Evolutionary conservation across 1,139 yeast species (phyloP).

Genomic region (Sugiyamaella pinicola): DNA sequence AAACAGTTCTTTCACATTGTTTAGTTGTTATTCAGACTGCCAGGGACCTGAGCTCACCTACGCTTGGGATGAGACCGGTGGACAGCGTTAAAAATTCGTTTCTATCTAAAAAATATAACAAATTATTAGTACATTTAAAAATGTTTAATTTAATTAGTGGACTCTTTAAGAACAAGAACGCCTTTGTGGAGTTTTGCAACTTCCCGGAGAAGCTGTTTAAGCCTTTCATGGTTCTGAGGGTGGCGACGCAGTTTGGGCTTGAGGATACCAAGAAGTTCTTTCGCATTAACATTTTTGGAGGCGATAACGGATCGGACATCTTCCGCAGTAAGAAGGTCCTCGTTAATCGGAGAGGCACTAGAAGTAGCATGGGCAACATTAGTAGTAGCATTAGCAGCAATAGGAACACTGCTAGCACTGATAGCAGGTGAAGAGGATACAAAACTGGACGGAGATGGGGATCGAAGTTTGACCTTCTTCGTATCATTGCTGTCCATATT

Average conservation of each 20-base stretch:
- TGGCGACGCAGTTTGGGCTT: slow-evolving; percentile 67
- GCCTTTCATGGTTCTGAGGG: slow-evolving; percentile 66
- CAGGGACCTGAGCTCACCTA: background rate
- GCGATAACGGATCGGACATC: slow-evolving; percentile 72
- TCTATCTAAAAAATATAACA: background rate
- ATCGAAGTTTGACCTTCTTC: slow-evolving; percentile 50
- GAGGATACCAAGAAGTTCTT: slow-evolving; percentile 62
- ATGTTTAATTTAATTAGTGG: slow-evolving; percentile 2
- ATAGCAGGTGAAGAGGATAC: too few relatives aligned
- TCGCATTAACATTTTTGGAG: slow-evolving; percentile 63
- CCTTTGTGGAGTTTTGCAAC: slow-evolving; percentile 70
- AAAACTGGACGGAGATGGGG: slow-evolving; percentile 20
- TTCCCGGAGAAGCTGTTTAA: slow-evolving; percentile 68
- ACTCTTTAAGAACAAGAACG: slow-evolving; percentile 59
- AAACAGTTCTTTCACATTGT: background rate
- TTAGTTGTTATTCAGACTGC: background rate
- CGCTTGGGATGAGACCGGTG: background rate
- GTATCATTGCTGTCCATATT: slow-evolving; percentile 30
- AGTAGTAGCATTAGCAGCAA: slow-evolving; percentile 34
- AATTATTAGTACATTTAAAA: background rate
- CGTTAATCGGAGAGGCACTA: slow-evolving; percentile 35
- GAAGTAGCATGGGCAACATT: slow-evolving; percentile 23
- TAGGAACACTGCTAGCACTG: too few relatives aligned
- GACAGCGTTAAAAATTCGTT: too few relatives aligned
- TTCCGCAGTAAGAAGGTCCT: slow-evolving; percentile 57